Percentiles rank a stretch among this genome's conserved stretches.
Conservation (phyloP, 2,329 filamentous ascomycete genomes). For the Xylogone sp. region DNA sequence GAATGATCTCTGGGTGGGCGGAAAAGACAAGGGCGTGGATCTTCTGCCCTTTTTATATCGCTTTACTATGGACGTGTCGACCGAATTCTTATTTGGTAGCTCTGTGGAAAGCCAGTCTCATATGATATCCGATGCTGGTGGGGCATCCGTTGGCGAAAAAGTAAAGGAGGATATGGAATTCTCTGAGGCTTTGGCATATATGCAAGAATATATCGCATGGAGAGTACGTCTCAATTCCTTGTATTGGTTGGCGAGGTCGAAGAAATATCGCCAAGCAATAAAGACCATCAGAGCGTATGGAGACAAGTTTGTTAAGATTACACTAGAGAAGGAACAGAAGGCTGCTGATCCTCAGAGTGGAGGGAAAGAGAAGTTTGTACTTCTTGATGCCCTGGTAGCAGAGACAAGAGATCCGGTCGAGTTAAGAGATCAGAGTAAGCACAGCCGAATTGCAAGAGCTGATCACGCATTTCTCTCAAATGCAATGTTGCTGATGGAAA, state of each 20-base stretch:
- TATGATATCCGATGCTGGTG: conserved; percentile 24
- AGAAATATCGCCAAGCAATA: conserved; percentile 25
- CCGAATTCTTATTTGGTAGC: conserved; percentile 55
- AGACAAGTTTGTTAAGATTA: conserved; percentile 22
- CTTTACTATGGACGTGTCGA: conserved; percentile 53
- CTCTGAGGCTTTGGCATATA: conserved; percentile 33
- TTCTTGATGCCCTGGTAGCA: conserved; percentile 46
- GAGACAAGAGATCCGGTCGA: conserved; percentile 34
- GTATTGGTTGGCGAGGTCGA: conserved; percentile 20
- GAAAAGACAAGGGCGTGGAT: conserved; percentile 36
- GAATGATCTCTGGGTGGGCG: conserved; percentile 21
- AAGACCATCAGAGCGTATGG: conserved; percentile 20
- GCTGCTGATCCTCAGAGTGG: conserved; percentile 23
- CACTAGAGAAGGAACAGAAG: conserved; percentile 12
- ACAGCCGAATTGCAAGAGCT: too few species aligned
- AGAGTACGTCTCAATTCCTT: conserved; percentile 24
- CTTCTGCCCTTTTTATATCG: conserved; percentile 54
- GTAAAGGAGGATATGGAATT: conserved; percentile 28
- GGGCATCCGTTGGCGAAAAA: neutral
- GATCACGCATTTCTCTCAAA: too few species aligned
- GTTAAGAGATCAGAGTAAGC: conserved; percentile 29
- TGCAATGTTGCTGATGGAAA: too few species aligned
- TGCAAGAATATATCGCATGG: conserved; percentile 28
- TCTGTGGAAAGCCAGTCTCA: conserved; percentile 42
- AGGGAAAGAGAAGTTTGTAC: conserved; percentile 30